A percentile compares a stretch with the other conserved stretches of the same genome.
Evolutionary conservation across 768 basidiomycete genomes (phyloP).

Genomic region (Thelephora ganbajun): DNA sequence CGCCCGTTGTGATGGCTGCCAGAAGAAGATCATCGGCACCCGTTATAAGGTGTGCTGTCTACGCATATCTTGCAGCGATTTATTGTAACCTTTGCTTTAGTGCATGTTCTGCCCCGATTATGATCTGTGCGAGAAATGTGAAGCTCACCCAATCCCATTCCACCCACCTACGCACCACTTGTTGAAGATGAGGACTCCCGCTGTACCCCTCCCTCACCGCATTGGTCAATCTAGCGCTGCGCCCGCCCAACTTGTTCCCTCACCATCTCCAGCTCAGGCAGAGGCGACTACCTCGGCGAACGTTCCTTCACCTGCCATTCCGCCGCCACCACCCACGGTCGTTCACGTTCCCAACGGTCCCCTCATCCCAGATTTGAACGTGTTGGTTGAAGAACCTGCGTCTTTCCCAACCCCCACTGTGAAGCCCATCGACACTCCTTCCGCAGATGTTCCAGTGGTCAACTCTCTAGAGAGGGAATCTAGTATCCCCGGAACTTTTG

Average conservation of each 20-base stretch:
- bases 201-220: conserved; percentile 28
- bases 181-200: conserved; percentile 52
- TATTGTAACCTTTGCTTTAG: conserved; percentile 18
- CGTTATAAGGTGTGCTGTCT: conserved; percentile 52
- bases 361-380: background rate
- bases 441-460: too few species aligned
- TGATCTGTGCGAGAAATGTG: conserved; percentile 69
- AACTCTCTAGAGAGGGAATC: too few species aligned
- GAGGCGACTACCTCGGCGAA: too few species aligned
- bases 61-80: background rate
- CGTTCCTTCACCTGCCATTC: background rate
- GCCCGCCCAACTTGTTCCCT: too few species aligned
- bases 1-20: conserved; percentile 55
- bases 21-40: conserved; percentile 36
- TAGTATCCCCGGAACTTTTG: too few species aligned
- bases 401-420: background rate
- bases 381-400: background rate
- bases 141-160: conserved; percentile 63
- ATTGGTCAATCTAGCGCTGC: too few species aligned
- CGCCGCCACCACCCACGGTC: background rate
- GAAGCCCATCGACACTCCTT: too few species aligned
- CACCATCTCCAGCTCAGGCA: too few species aligned
- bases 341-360: background rate
- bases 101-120: conserved; percentile 76
- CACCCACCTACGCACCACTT: conserved; percentile 63